These are phyloP conservation scores for Quercus robur DNA, from an alignment of 306 rosid species.

Conservation along the genomic window DNA sequence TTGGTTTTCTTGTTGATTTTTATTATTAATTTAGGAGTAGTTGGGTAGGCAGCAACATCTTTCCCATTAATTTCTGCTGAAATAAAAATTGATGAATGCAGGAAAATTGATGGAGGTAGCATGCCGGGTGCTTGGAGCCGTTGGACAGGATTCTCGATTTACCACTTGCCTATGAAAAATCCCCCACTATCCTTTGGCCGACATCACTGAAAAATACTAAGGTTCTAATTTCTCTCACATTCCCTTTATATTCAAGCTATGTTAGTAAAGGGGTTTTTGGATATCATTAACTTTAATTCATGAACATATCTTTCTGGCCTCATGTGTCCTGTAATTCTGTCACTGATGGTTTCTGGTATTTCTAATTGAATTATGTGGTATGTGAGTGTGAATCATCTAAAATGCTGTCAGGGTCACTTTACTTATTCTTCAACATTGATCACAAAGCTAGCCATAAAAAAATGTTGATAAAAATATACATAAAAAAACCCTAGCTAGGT, in stretches of 20 bases:
- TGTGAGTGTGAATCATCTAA: no score
- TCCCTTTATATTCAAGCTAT: not conserved
- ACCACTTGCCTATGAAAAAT: slow-evolving; percentile 64
- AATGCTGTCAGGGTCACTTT: no score
- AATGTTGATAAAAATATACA: no score
- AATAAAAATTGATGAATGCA: slow-evolving; percentile 29
- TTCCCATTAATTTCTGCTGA: not conserved
- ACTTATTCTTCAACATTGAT: no score
- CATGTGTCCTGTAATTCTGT: not conserved
- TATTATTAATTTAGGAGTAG: not conserved
- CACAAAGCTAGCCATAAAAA: no score
- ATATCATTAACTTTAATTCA: not conserved
- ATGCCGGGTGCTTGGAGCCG: slow-evolving; percentile 71
- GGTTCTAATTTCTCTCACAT: slow-evolving; percentile 28
- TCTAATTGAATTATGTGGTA: not conserved
- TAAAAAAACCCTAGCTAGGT: no score
- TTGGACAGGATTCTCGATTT: slow-evolving; percentile 72
- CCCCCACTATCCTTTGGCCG: slow-evolving; percentile 15
- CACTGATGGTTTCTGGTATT: not conserved
- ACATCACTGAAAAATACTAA: slow-evolving; percentile 16
- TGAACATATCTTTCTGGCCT: slow-evolving; percentile 4
- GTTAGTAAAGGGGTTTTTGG: not conserved
- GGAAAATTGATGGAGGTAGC: slow-evolving; percentile 83
- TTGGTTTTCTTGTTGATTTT: slow-evolving; percentile 7
- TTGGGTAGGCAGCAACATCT: not conserved